Base-by-base conservation (phyloP, 2,329 filamentous ascomycete species). In the Niveomyces coronatus region DNA sequence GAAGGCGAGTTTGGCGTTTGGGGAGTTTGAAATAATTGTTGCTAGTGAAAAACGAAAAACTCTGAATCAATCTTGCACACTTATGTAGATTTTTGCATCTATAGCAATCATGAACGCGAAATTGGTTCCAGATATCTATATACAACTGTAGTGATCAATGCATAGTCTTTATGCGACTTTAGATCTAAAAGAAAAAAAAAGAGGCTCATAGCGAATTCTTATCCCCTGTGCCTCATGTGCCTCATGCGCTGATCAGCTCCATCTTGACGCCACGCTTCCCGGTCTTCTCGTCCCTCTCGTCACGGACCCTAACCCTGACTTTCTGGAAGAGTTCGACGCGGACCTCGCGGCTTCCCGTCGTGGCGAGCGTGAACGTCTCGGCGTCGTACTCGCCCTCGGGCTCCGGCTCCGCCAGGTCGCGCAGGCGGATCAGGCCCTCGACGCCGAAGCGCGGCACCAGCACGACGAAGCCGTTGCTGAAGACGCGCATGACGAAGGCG, bases 361-460 rank as follows among this genome's bases (percentile, higher is more conserved):
- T 74, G 48, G 62, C 73, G 26, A 98, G 68, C 31, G 76, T 75
- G 60, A 94, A 98, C 42, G 82, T 79, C 55, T 95, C 91, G 0
- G 79, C 75, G 60, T 98, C 86, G 55, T 86, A 96, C 22, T 75
- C 75, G 33, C 82, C 82, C 47, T 88, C 82, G 1, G 87, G 85
- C 57, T 84, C 85, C 0, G 77, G 73, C 13, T 82, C 75, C 4
- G 79, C 80, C 42, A 96, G 69, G 62, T 96, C 91, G 42, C 86
- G 71, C 49, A 96, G 64, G 9, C 89, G 74, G 46, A 98, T 91
- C 44, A 95, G 65, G 28, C 86, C 83, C 65, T 98, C 91, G 51
- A 98, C 93, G 28, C 91, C 91, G 59, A 98, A 98, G 13, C 86
- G 71, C 6, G 91, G 91, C 35, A 98, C 89, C 44, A 96, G 88